phyloP scores from a whole-genome alignment of 2,329 filamentous ascomycete genomes.

The Aspergillus alliaceus region DNA sequence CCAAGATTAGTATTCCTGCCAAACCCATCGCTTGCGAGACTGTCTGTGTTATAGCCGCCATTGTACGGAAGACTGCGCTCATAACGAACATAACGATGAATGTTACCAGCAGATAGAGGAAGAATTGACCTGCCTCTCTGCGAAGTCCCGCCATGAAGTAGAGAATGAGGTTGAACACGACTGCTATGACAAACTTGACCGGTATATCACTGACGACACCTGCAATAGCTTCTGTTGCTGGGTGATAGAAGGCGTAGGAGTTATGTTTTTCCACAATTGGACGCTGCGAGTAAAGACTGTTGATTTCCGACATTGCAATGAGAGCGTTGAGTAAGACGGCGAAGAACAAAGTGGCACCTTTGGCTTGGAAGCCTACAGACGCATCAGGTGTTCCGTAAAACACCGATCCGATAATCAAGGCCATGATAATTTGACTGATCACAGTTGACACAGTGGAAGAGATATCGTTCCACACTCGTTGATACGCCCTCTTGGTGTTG shows the following conservation, averaged over 20 bases:
- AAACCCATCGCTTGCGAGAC: conserved; percentile 57
- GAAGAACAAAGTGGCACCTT: conserved; percentile 80
- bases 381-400: conserved; percentile 71
- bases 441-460: conserved; percentile 66
- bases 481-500: conserved; percentile 77
- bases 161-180: conserved; percentile 74
- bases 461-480: conserved; percentile 72
- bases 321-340: conserved; percentile 84
- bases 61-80: conserved; percentile 81
- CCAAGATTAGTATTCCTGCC: conserved; percentile 49
- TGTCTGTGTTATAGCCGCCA: conserved; percentile 72
- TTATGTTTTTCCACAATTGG: conserved; percentile 30
- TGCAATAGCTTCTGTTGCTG: conserved; percentile 17
- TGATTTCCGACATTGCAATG: conserved; percentile 42
- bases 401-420: conserved; percentile 73
- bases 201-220: conserved; percentile 52
- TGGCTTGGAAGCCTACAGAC: conserved; percentile 70
- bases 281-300: conserved; percentile 41
- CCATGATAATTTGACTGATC: conserved; percentile 67
- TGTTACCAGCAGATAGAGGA: conserved; percentile 78
- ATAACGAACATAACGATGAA: conserved; percentile 73
- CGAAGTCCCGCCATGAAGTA: conserved; percentile 86
- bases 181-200: conserved; percentile 70
- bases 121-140: conserved; percentile 72
- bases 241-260: conserved; percentile 32